Evolutionary conservation across 2,329 filamentous ascomycete species (phyloP), one percentile per base, ranked within the genome.

Genomic region (Hawksworthiomyces lignivorus): DNA sequence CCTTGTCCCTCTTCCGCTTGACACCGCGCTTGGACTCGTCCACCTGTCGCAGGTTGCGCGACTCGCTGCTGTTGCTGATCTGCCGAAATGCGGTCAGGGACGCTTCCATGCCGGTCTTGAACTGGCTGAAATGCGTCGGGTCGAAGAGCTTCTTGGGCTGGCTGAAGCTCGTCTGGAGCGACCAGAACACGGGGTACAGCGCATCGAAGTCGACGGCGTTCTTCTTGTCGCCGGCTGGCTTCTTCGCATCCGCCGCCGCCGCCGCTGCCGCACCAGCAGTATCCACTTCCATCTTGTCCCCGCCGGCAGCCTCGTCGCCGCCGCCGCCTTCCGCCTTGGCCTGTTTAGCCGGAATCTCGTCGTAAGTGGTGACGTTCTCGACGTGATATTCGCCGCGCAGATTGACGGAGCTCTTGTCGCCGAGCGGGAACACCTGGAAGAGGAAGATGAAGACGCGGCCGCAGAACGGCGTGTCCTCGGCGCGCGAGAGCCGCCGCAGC

Each of bases 391-490:
- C 90, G 52, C 92, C 92, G 39, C 92, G 79, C 29, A 97, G 72
- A 56, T 99, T 99, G 37, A 98, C 92, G 1, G 92, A 96, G 59
- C 92, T 97, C 59, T 90, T 92, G 62, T 98, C 94, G 24, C 90
- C 90, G 0, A 98, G 71, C 2, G 92, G 92, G 56, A 98, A 97
- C 60, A 88, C 94, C 61, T 98, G 92, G 62, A 97, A 98, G 58
- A 98, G 78, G 62, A 96, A 99, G 50, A 98, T 96, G 62, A 97
- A 97, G 20, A 99, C 92, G 29, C 92, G 78, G 14, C 92, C 92
- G 56, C 92, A 98, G 59, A 99, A 98, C 1, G 94, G 88, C 0
- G 92, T 94, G 61, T 98, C 92, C 60, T 97, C 89, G 4, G 92
- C 90, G 43, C 92, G 79, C n/a, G 92, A 97, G 3, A 98, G 72